Evolutionary conservation across 2,329 filamentous ascomycete species (phyloP).

Genomic region (Trichothecium roseum): DNA sequence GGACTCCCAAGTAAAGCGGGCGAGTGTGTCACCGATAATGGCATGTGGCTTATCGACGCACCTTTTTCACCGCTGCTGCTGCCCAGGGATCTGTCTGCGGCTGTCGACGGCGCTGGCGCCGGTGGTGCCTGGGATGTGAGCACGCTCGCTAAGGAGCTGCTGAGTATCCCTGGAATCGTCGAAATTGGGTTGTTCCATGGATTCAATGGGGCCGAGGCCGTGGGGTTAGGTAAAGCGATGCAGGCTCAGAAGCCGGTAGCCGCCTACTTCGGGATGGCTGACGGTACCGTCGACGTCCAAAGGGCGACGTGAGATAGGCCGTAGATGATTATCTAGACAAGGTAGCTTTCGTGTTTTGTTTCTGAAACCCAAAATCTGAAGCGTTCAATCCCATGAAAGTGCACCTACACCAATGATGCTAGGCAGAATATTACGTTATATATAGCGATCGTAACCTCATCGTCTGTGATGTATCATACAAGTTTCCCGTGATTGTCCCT

Average conservation of each 20-base stretch:
- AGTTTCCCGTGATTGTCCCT: slow-evolving; percentile 5
- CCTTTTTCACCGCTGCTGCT: slow-evolving; percentile 69
- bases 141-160: slow-evolving; percentile 61
- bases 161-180: slow-evolving; percentile 74
- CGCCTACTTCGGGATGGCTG: slow-evolving; percentile 88
- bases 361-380: background rate
- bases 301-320: slow-evolving; percentile 5
- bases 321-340: too few species aligned
- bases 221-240: slow-evolving; percentile 38
- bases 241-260: slow-evolving; percentile 86
- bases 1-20: slow-evolving; percentile 70
- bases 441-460: slow-evolving; percentile 4
- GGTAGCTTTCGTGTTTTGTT: too few species aligned
- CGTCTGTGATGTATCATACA: slow-evolving; percentile 4
- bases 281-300: slow-evolving; percentile 53
- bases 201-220: slow-evolving; percentile 60
- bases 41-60: slow-evolving; percentile 79
- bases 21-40: slow-evolving; percentile 53
- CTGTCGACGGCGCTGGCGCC: slow-evolving; percentile 39
- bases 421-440: slow-evolving; percentile 2
- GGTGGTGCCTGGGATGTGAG: slow-evolving; percentile 70
- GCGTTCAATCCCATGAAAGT: background rate
- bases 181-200: slow-evolving; percentile 90
- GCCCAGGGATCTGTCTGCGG: slow-evolving; percentile 35
- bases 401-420: too few species aligned